Evolutionary conservation across 2,329 filamentous ascomycete species (phyloP).

Genomic region (Ceratocystis papillata): DNA sequence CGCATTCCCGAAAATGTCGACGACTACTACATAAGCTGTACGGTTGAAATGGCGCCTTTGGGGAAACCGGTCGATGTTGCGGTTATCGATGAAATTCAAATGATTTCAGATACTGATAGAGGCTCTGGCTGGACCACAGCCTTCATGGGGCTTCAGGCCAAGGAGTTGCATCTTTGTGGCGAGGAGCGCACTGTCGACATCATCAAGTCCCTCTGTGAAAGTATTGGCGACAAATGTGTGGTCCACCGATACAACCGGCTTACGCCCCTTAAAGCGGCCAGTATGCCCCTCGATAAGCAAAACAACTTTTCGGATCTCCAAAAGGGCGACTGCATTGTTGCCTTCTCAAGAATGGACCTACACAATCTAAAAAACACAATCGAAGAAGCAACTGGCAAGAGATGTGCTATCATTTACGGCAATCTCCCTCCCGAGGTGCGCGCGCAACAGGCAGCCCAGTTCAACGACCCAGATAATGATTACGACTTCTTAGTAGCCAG

Average conservation of each 20-base stretch:
- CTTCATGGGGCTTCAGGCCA: conserved; percentile 72
- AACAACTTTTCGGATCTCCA: conserved; percentile 52
- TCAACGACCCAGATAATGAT: conserved; percentile 91
- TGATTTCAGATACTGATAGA: conserved; percentile 70
- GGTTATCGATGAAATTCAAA: conserved; percentile 97
- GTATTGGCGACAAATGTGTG: conserved; percentile 69
- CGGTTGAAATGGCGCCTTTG: conserved; percentile 74
- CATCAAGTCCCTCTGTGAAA: conserved; percentile 64
- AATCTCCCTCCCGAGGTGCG: conserved; percentile 84
- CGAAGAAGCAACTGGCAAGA: conserved; percentile 61
- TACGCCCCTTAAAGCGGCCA: conserved; percentile 60
- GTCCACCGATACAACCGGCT: conserved; percentile 77
- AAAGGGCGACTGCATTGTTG: conserved; percentile 84
- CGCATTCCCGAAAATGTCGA: conserved; percentile 52
- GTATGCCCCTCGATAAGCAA: conserved; percentile 47
- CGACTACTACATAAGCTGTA: conserved; percentile 65
- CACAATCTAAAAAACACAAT: conserved; percentile 70
- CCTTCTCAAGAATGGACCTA: conserved; percentile 72
- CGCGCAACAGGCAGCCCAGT: conserved; percentile 78
- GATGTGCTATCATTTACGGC: conserved; percentile 89
- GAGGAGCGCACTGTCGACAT: conserved; percentile 73
- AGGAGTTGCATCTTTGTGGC: conserved; percentile 86
- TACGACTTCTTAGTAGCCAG: conserved; percentile 92
- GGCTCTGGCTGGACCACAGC: conserved; percentile 95
- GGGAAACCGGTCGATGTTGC: conserved; percentile 63